Percentiles rank a stretch among this genome's conserved stretches.
These are phyloP conservation scores for Raffaelea albimanens DNA, from an alignment of 2,329 filamentous ascomycete genomes.

Conservation along the genomic window DNA sequence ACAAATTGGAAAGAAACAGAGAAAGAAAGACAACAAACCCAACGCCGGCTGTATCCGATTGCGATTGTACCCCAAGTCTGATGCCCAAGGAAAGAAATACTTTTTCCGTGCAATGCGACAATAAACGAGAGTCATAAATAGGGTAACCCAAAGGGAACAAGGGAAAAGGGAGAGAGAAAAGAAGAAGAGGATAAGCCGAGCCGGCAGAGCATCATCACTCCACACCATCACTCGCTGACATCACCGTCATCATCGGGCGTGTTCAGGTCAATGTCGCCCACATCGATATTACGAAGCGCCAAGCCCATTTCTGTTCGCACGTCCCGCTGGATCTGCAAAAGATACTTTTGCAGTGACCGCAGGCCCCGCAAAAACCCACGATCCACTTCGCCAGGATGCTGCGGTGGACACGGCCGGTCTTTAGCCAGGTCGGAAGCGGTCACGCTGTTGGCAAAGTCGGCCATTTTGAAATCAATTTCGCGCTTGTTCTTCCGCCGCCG, in stretches of 20 bases:
- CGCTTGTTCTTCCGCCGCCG: conserved; percentile 36
- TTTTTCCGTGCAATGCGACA: too few species aligned
- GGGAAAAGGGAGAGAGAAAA: not conserved
- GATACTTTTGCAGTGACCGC: conserved; percentile 69
- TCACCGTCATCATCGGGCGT: conserved; percentile 18
- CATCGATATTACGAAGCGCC: conserved; percentile 8
- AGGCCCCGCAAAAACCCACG: conserved; percentile 83
- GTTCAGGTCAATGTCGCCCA: conserved; percentile 7
- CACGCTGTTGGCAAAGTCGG: conserved; percentile 96
- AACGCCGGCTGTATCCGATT: not conserved
- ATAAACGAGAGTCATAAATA: too few species aligned
- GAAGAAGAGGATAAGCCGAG: not conserved
- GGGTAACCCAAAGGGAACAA: not conserved
- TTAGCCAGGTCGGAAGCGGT: conserved; percentile 68
- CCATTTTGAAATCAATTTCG: conserved; percentile 88
- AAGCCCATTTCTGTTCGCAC: conserved; percentile 47
- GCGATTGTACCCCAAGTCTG: too few species aligned
- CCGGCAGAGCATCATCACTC: not conserved
- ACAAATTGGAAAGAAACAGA: not conserved
- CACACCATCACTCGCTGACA: conserved; percentile 20
- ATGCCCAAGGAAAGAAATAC: not conserved
- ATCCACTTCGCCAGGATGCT: conserved; percentile 72
- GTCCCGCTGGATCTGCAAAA: conserved; percentile 78
- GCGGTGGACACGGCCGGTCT: conserved; percentile 66
- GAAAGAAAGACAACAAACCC: conserved; percentile 1